Conservation (phyloP, 805 yeast genomes). For the Lachancea meyersii region DNA sequence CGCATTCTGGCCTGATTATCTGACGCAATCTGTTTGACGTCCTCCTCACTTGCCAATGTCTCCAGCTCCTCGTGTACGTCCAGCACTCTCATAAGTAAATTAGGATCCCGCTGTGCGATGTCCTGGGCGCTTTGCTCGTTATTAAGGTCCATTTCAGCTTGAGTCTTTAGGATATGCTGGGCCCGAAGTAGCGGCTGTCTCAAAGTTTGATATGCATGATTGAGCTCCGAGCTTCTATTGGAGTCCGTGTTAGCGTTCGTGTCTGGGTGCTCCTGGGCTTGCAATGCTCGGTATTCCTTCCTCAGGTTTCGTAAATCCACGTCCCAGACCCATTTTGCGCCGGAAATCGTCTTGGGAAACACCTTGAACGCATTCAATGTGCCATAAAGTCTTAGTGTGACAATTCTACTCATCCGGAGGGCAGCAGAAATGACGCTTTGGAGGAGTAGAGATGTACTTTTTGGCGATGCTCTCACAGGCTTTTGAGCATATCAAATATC, state of each 20-base stretch:
- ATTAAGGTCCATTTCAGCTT: constrained; percentile 47
- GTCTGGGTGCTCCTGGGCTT: constrained; percentile 81
- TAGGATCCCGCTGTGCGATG: constrained; percentile 45
- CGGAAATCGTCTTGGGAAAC: constrained; percentile 71
- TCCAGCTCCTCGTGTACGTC: constrained; percentile 82
- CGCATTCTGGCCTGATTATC: constrained; percentile 56
- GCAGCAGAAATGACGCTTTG: no score
- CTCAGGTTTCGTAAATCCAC: constrained; percentile 53
- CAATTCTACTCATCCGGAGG: no score
- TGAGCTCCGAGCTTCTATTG: constrained; percentile 47
- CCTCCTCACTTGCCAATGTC: constrained; percentile 52
- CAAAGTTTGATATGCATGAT: constrained; percentile 71
- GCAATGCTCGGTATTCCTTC: constrained; percentile 68
- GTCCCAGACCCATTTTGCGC: constrained; percentile 61
- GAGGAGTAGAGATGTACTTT: no score
- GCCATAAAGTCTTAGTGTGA: constrained; percentile 1
- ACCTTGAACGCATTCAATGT: constrained; percentile 44
- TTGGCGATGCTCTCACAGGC: no score
- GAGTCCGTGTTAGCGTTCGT: constrained; percentile 30
- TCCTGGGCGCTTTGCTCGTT: constrained; percentile 49
- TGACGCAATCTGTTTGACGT: constrained; percentile 43
- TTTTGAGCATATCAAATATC: no score
- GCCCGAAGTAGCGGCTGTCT: constrained; percentile 66
- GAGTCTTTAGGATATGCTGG: constrained; percentile 45
- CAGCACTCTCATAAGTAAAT: constrained; percentile 65